Evolutionary conservation across 139 green algal genomes (phyloP).

Genomic region (Auxenochlorella protothecoides): DNA sequence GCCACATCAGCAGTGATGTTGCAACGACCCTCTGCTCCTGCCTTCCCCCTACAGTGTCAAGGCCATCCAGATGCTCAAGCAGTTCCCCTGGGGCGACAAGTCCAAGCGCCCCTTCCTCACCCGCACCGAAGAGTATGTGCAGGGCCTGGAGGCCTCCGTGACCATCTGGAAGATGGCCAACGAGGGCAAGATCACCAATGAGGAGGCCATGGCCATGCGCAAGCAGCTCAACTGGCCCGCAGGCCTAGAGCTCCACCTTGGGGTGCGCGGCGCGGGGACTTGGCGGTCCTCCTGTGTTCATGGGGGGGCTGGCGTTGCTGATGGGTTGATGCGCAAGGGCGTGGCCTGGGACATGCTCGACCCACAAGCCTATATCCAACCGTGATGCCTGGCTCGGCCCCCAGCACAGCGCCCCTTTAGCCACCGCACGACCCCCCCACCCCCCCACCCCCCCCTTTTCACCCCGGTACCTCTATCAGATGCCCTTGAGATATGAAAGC

Average conservation of each 20-base stretch:
- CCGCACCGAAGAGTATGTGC: slow-evolving; percentile 73
- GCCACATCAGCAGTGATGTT: not conserved
- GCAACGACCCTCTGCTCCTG: too few relatives aligned
- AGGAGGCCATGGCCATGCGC: slow-evolving; percentile 67
- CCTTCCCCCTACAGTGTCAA: slow-evolving; percentile 26
- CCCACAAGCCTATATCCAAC: too few relatives aligned
- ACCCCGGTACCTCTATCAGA: too few relatives aligned
- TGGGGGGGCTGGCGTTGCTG: not conserved
- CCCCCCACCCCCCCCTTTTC: not conserved
- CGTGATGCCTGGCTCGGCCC: too few relatives aligned
- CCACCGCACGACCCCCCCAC: not conserved
- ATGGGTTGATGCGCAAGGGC: not conserved
- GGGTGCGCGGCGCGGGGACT: slow-evolving; percentile 1
- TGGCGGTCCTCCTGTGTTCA: not conserved
- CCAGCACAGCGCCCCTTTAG: too few relatives aligned
- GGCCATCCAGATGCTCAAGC: slow-evolving; percentile 45
- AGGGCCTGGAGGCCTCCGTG: slow-evolving; percentile 50
- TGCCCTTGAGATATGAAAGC: too few relatives aligned
- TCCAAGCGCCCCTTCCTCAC: slow-evolving; percentile 61
- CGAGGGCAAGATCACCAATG: slow-evolving; percentile 46
- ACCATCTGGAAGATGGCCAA: slow-evolving; percentile 55
- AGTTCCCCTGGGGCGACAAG: slow-evolving; percentile 68
- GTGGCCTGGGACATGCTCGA: not conserved
- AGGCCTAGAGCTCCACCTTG: slow-evolving; percentile 87
- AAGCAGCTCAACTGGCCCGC: slow-evolving; percentile 64